Base-by-base conservation (phyloP, 371 early-diverging fungal genomes). In the Mucor plumbeus region DNA sequence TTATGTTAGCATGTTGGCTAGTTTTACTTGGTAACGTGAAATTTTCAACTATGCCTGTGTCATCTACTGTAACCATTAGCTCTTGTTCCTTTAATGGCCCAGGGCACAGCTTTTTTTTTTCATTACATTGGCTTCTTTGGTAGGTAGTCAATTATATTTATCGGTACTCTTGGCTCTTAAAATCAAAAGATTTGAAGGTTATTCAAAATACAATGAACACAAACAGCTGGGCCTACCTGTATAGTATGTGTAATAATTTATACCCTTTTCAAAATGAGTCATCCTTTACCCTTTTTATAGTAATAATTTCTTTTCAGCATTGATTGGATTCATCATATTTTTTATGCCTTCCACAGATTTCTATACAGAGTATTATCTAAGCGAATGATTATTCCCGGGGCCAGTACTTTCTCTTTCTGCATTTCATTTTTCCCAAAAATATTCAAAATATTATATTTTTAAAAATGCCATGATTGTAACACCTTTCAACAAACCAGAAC, bases 181-280 rank as follows among this genome's bases (percentile, higher is more conserved):
- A 68, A 86, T 83, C 14, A 77, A 85, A 13, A 67, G 76, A 26
- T 85, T 82, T 21, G 76, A 76, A 6, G 59, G 67, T 5, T 73
- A 76, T 10, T 83, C 83, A 9, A 76, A 78, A 59, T 83, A 86
- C 54, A 86, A 82, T 47, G 87, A 86, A 53, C 83, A 84, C 34
- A 78, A 80, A 5, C 87, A 86, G 40, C 82, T 85, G 53, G 83
- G 83, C 0, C 73, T 85, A 44, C 83, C 84, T 19, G 80, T 85
- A 7, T 86, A 85, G 86, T 86, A 82, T 79, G 82, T 79, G 8
- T 17, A n/a, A 14, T 26, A 26, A 26, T 26, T 26, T 26, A 26
- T 17, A n/a, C 44, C 35, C n/a, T 15, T 26, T 33, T 61, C 21
- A 14, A 5, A 15, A 34, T n/a, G 35, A 31, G 55, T 35, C 35